A percentile compares a stretch with the other conserved stretches of the same genome.
Evolutionary conservation across 331 rosid species (phyloP).

Genomic region (Saraca asoca): DNA sequence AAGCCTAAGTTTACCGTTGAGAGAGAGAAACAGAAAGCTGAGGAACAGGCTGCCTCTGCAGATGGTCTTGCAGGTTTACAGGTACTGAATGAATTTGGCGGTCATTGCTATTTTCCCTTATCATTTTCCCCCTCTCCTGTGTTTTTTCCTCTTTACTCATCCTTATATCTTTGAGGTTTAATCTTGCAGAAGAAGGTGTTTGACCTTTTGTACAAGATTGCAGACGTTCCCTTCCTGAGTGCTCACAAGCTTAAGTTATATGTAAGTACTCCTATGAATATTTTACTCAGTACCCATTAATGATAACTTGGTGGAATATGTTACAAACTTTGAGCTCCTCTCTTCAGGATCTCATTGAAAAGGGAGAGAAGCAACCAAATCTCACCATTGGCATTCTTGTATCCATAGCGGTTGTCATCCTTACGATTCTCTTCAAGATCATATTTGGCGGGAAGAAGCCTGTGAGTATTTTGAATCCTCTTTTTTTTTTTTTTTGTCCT

Average conservation of each 20-base stretch:
- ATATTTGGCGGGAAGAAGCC: slow-evolving; percentile 77
- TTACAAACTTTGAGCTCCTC: too few species aligned
- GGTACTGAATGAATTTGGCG: slow-evolving; percentile 43
- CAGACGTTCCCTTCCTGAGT: slow-evolving; percentile 72
- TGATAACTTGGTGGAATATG: too few species aligned
- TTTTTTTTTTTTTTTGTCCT: neutral
- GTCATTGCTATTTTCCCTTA: neutral
- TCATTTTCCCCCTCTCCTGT: neutral
- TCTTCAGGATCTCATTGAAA: slow-evolving; percentile 45
- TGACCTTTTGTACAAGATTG: slow-evolving; percentile 80
- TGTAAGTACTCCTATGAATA: slow-evolving; percentile 47
- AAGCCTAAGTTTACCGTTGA: slow-evolving; percentile 80
- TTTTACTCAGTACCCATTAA: too few species aligned
- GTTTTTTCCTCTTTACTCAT: neutral
- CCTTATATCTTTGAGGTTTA: neutral
- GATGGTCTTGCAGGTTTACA: slow-evolving; percentile 61
- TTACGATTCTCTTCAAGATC: slow-evolving; percentile 58
- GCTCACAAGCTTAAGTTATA: slow-evolving; percentile 58
- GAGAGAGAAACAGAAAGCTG: slow-evolving; percentile 82
- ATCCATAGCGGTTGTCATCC: slow-evolving; percentile 52
- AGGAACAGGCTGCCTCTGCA: slow-evolving; percentile 56
- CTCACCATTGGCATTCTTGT: slow-evolving; percentile 74
- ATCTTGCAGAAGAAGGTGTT: slow-evolving; percentile 79
- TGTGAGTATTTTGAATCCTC: too few species aligned
- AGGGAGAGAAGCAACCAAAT: slow-evolving; percentile 82